These are phyloP conservation scores for Pseudocercospora cruenta DNA, from an alignment of 2,329 filamentous ascomycete genomes.

Conservation along the genomic window DNA sequence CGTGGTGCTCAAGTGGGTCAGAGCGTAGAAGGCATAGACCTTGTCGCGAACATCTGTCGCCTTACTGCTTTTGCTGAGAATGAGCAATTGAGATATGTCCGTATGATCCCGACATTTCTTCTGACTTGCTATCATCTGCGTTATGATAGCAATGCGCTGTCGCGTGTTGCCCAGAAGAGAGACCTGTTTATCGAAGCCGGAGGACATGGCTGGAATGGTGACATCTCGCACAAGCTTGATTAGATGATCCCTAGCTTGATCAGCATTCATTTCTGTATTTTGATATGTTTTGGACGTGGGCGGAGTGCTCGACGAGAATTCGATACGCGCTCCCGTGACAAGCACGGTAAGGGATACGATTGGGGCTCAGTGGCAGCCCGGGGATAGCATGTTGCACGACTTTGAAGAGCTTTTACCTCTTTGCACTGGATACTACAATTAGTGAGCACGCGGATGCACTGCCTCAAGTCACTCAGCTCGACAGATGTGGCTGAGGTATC, in stretches of 20 bases:
- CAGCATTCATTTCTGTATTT: neutral
- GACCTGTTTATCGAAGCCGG: constrained; percentile 33
- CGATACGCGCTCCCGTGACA: neutral
- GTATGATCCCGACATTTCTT: constrained; percentile 31
- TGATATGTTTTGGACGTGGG: neutral
- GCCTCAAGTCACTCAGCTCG: constrained; percentile 6
- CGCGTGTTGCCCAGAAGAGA: constrained; percentile 36
- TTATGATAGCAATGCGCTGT: constrained; percentile 38
- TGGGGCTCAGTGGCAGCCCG: no score
- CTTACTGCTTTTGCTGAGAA: constrained; percentile 36
- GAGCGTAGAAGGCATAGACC: constrained; percentile 37
- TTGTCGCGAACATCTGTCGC: constrained; percentile 37
- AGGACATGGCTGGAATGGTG: neutral
- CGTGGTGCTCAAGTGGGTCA: constrained; percentile 32
- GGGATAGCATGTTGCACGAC: no score
- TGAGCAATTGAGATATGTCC: constrained; percentile 38
- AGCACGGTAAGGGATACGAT: neutral
- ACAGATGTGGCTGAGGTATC: constrained; percentile 1
- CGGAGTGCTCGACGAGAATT: neutral
- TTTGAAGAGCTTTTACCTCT: no score
- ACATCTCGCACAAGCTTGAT: constrained; percentile 33
- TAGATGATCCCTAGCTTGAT: constrained; percentile 29
- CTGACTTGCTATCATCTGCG: constrained; percentile 37
- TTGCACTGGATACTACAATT: no score
- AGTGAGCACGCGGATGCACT: constrained; percentile 10